Conservation (phyloP, 2,329 filamentous ascomycete genomes). For the Chrysoporthe austroafricana region DNA sequence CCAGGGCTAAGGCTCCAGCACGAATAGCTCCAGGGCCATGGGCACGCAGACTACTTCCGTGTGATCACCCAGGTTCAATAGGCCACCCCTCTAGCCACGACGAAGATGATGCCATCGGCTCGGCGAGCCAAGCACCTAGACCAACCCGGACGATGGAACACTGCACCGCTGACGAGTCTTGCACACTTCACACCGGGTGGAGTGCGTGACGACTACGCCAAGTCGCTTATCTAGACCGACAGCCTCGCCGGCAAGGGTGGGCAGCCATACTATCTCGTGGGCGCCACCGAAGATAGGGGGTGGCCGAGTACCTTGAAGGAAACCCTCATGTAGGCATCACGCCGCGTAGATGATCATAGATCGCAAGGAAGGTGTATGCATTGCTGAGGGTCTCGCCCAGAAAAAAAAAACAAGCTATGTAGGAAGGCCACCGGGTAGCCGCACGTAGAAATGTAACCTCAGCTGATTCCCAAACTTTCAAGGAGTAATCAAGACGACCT, state of each 20-base stretch:
- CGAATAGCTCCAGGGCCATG: too few species aligned
- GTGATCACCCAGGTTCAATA: too few species aligned
- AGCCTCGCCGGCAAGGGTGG: background rate
- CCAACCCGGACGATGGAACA: background rate
- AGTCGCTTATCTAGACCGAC: conserved; percentile 7
- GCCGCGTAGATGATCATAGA: background rate
- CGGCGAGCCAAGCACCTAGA: background rate
- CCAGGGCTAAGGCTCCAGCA: too few species aligned
- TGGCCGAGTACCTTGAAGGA: background rate
- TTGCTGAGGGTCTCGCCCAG: background rate
- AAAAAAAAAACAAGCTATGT: background rate
- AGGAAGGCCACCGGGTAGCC: background rate
- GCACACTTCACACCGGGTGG: background rate
- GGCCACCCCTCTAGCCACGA: too few species aligned
- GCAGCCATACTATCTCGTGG: background rate
- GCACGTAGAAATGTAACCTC: conserved; percentile 33
- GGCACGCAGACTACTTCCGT: too few species aligned
- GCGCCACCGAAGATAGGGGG: background rate
- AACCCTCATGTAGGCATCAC: background rate
- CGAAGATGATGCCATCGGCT: background rate
- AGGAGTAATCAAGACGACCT: conserved; percentile 37
- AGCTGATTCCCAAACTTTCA: conserved; percentile 39
- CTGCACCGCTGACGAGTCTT: background rate
- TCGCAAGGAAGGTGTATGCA: background rate
- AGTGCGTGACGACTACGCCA: background rate